These are phyloP conservation scores for Cichorium intybus DNA, from an alignment of 140 eudicot species.

Conservation along the genomic window DNA sequence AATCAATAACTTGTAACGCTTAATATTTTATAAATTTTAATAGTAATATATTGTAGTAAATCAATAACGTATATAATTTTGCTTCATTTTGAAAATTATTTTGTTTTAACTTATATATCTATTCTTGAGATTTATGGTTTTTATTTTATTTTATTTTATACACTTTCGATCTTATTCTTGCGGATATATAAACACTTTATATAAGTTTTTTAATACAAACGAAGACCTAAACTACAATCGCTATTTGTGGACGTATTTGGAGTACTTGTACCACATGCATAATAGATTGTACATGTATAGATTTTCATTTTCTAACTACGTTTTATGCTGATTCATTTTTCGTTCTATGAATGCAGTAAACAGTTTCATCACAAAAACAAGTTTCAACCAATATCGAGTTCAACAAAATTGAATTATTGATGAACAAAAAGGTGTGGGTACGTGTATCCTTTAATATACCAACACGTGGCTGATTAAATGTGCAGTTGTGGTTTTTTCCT, in stretches of 20 bases:
- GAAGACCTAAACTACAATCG: too few relatives aligned
- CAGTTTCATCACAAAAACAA: background rate
- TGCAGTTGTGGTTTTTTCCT: conserved; percentile 24
- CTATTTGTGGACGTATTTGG: too few relatives aligned
- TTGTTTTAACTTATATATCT: too few relatives aligned
- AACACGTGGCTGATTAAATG: conserved; percentile 25
- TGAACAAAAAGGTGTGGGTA: background rate
- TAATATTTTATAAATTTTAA: too few relatives aligned
- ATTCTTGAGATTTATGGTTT: too few relatives aligned
- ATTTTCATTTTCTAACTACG: background rate
- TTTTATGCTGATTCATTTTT: background rate
- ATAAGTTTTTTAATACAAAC: too few relatives aligned
- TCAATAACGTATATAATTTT: background rate
- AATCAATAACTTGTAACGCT: too few relatives aligned
- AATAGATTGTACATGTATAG: background rate
- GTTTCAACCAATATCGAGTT: background rate
- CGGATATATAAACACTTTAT: too few relatives aligned
- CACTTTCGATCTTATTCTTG: too few relatives aligned
- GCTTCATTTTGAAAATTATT: too few relatives aligned
- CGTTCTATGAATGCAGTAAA: conserved; percentile 27
- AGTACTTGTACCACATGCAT: background rate
- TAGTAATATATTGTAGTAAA: too few relatives aligned
- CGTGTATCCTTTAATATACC: conserved; percentile 11
- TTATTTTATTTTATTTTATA: too few relatives aligned
- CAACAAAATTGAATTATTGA: conserved; percentile 3